Percentiles rank a stretch among this genome's conserved stretches.
Evolutionary conservation across 2,329 filamentous ascomycete species (phyloP).

Genomic region (Pyrenophora graminea): DNA sequence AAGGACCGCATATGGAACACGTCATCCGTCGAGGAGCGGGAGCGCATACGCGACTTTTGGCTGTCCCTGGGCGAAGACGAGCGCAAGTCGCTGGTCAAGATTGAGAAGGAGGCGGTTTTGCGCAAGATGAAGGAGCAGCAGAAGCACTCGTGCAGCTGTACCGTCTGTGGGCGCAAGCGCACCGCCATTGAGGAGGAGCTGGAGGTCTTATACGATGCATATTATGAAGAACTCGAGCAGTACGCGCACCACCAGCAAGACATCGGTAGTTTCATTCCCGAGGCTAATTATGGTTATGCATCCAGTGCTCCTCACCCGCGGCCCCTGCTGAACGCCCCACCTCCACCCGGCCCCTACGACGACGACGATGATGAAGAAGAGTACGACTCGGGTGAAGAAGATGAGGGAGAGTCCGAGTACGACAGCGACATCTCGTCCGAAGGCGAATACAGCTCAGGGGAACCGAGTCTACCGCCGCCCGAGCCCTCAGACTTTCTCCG

Average conservation of each 20-base stretch:
- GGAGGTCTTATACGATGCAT: conserved; percentile 96
- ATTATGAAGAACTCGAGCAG: conserved; percentile 96
- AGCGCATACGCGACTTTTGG: conserved; percentile 99
- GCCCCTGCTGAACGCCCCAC: conserved; percentile 64
- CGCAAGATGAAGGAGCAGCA: conserved; percentile 99
- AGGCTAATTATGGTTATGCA: conserved; percentile 63
- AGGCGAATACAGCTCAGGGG: conserved; percentile 68
- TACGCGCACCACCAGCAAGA: conserved; percentile 87
- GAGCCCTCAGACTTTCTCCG: conserved; percentile 87
- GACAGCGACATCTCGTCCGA: conserved; percentile 66
- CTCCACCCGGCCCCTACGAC: conserved; percentile 66
- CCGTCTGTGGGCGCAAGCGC: conserved; percentile 92
- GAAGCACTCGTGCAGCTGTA: conserved; percentile 98
- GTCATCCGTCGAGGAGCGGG: conserved; percentile 88
- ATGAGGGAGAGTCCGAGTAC: conserved; percentile 56
- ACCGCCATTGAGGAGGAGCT: conserved; percentile 98
- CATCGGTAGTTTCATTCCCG: conserved; percentile 69
- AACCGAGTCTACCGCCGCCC: conserved; percentile 67
- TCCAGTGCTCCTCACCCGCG: conserved; percentile 61
- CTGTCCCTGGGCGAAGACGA: conserved; percentile 91
- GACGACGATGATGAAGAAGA: conserved; percentile 56
- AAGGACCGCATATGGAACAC: conserved; percentile 98
- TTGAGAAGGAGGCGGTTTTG: conserved; percentile 96
- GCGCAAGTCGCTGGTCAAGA: conserved; percentile 91
- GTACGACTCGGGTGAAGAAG: conserved; percentile 57